Base-by-base conservation (phyloP, 2,329 filamentous ascomycete species). In the Akanthomyces muscarius region DNA sequence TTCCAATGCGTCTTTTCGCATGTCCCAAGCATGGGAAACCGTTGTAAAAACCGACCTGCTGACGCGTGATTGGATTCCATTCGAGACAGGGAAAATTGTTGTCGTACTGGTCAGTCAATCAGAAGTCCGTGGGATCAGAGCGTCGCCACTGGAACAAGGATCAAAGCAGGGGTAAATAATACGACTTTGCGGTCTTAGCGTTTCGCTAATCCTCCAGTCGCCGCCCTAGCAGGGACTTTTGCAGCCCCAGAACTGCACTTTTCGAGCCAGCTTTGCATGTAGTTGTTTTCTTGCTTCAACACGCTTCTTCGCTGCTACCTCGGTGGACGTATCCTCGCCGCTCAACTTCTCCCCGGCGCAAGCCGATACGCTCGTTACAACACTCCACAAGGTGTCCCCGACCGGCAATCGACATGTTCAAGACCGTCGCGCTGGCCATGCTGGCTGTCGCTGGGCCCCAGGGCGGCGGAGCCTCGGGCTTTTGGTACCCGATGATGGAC, bases 401-500 rank as follows among this genome's bases (percentile, higher is more conserved):
- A 38, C 13, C 25, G 13, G 18, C 41, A 23, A 41, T 41, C 28
- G 8, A n/a, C 11, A 61, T 61, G 58, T 38, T 61, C 28, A 61
- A 47, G 16, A 45, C 25, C 23, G 50, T 61, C 45, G 48, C 50
- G 47, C 48, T 61, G 41, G 58, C 58, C 23, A 45, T 61, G 38
- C 50, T 61, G 58, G 58, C 50, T 50, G 8, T 54, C 28, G 48
- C 58, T 2, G 41, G 47, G n/a, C 41, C 48, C 0, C 48, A 61
- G 48, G 41, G 28, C 14, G 28, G 28, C n/a, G 41, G 38, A 0
- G 21, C 7, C 4, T 61, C 58, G 4, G n/a, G 38, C n/a, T 80
- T 75, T 66, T 79, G 77, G 75, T 79, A 80, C 67, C 69, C 76
- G 42, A 76, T 76, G 59, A 71, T 80, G 68, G 76, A 80, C 58